Base-by-base conservation (phyloP, 1,139 yeast genomes). In the Kodamaea fungicola region DNA sequence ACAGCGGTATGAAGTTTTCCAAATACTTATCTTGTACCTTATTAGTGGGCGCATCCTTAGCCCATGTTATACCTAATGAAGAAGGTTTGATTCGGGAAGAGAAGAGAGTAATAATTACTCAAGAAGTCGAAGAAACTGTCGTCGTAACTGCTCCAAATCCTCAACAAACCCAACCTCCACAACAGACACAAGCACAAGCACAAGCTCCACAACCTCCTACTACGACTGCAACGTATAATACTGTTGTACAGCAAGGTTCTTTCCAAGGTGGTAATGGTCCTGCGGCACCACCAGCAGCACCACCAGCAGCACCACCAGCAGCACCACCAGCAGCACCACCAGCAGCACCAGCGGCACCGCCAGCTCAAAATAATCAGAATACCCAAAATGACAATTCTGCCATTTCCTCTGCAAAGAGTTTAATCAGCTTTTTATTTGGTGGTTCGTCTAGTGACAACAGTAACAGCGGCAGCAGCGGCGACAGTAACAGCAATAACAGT, bases 251-350 rank as follows among this genome's bases (percentile, higher is more conserved):
- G 23, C 33, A 33, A 7, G 40, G 31, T 3, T 37, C 42, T 7
- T 40, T 40, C 28, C 42, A 40, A 22, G 42, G 42, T 8, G 42
- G 42, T 13, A 31, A 33, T 10, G 35, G 40, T 26, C 36, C 34
- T 30, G 21, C n/a, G n/a, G 32, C 32, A 19, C 34, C 44, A 12
- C 31, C 34, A 12, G 46, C 28, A 21, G 32, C 28, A n/a, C 46
- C 53, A 3, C 50, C 54, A 5, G 45, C 48, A 6, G 39, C 39
- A 8, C 40, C 50, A 6, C 38, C 41, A 5, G 40, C 41, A 16
- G 37, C 50, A 9, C 42, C 44, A 19, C 47, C 47, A 12, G 30
- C 45, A 6, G 31, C 33, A 31, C 35, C 40, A 8, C 39, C 32
- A 31, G 41, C 40, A 12, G 19, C 36, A 3, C 22, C 42, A 0